Conservation (phyloP, 139 green algal species). For the Picochlorum sp. region DNA sequence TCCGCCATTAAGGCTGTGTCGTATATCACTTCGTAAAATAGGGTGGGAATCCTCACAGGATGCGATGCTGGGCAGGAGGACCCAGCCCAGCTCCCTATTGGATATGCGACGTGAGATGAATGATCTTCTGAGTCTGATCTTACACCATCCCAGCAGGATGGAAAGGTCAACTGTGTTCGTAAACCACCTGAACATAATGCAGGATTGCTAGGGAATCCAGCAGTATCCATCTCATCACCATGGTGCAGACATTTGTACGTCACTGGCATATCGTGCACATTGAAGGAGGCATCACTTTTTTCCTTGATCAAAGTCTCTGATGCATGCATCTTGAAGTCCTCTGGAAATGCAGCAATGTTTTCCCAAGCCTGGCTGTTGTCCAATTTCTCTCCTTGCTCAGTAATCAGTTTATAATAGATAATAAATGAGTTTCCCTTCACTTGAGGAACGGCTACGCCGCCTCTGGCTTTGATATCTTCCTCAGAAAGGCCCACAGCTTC, state of each 20-base stretch:
- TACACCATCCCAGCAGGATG: neutral
- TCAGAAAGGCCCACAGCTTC: neutral
- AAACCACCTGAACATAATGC: neutral
- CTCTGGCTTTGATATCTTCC: neutral
- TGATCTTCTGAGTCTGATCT: neutral
- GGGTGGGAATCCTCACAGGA: neutral
- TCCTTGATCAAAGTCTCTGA: neutral
- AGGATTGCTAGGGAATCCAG: neutral
- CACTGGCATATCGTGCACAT: neutral
- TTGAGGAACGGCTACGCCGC: neutral
- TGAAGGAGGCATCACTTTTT: neutral
- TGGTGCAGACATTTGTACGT: neutral
- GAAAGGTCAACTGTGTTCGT: neutral
- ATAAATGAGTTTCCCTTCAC: neutral
- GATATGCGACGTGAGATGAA: constrained; percentile 2
- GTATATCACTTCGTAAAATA: neutral
- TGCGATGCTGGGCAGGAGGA: neutral
- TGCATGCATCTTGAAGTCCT: neutral
- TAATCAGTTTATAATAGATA: constrained; percentile 4
- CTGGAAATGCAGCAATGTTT: neutral
- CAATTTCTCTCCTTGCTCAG: neutral
- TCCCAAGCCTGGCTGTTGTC: neutral
- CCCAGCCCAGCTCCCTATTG: neutral
- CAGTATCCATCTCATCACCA: neutral
- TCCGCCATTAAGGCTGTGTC: neutral